These are phyloP conservation scores for Grigorovia transvaalensis DNA, from an alignment of 805 yeast genomes.

Conservation along the genomic window DNA sequence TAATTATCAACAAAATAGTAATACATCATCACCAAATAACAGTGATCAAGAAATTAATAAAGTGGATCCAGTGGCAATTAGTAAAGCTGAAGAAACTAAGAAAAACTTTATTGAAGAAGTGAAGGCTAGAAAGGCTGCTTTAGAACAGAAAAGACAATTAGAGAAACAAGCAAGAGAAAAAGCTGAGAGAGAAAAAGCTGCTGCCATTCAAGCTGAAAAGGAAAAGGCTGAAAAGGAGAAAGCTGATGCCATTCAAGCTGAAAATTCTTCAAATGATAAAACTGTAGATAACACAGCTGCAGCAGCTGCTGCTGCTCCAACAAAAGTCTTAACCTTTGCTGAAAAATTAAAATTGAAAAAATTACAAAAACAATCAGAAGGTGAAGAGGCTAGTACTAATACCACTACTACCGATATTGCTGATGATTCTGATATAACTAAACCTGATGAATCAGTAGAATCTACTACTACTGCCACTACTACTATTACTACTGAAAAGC, in stretches of 20 bases:
- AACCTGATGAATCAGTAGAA: constrained; percentile 5
- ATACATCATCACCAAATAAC: background rate
- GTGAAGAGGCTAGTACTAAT: constrained; percentile 1
- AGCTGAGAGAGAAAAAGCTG: constrained; percentile 3
- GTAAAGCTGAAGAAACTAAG: constrained; percentile 17
- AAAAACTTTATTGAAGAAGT: constrained; percentile 24
- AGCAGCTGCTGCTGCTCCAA: background rate
- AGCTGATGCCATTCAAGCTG: background rate
- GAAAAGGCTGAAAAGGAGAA: background rate
- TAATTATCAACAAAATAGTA: background rate
- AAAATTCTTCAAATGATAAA: constrained; percentile 1
- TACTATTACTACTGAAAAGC: constrained; percentile 2
- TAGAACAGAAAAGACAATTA: constrained; percentile 20
- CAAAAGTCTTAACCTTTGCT: constrained; percentile 15
- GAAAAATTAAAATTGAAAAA: constrained; percentile 20
- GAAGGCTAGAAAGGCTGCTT: constrained; percentile 21
- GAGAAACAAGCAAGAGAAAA: constrained; percentile 1
- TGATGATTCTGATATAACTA: background rate
- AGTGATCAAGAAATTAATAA: background rate
- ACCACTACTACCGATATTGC: background rate
- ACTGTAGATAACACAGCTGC: constrained; percentile 6
- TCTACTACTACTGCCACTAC: too few species aligned
- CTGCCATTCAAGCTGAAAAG: background rate
- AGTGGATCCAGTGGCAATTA: background rate
- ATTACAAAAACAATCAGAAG: constrained; percentile 5